A percentile compares a stretch with the other conserved stretches of the same genome.
These are phyloP conservation scores for Cyberlindnera sargentensis DNA, from an alignment of 805 yeast species.

Conservation along the genomic window DNA sequence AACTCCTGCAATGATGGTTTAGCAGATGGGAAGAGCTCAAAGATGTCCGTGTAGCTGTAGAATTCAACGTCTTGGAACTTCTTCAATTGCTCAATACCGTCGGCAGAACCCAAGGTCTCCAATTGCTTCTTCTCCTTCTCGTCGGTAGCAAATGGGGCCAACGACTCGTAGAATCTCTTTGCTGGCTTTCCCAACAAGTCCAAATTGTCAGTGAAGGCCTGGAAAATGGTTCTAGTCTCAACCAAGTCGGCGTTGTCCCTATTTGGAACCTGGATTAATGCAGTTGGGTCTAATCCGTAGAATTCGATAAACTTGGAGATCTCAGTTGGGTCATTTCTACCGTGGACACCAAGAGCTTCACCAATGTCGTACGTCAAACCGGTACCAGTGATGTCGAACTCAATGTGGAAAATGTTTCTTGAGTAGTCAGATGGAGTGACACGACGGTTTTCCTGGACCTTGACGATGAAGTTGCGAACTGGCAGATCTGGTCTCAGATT, in stretches of 20 bases:
- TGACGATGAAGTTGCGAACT: conserved; percentile 74
- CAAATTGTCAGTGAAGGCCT: conserved; percentile 69
- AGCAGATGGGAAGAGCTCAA: conserved; percentile 73
- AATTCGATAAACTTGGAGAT: conserved; percentile 63
- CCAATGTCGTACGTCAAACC: conserved; percentile 90
- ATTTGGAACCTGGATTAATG: conserved; percentile 63
- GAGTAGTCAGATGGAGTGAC: conserved; percentile 86
- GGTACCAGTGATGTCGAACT: conserved; percentile 85
- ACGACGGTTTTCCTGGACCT: conserved; percentile 86
- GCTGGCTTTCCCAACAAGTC: conserved; percentile 95
- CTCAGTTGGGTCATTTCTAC: conserved; percentile 61
- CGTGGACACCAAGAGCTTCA: conserved; percentile 94
- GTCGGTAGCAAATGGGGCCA: conserved; percentile 67
- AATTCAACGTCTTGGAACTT: conserved; percentile 79
- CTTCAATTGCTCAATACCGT: conserved; percentile 82
- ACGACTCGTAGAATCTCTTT: conserved; percentile 82
- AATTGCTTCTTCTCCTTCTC: conserved; percentile 57
- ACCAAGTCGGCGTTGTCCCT: conserved; percentile 48
- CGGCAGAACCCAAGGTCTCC: conserved; percentile 60
- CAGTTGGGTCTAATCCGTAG: conserved; percentile 67
- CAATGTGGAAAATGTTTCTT: conserved; percentile 94
- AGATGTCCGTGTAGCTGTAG: conserved; percentile 72
- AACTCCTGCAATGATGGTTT: conserved; percentile 69
- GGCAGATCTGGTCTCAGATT: conserved; percentile 86
- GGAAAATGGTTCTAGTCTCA: conserved; percentile 79